Evolutionary conservation across 208 protist genomes (phyloP), one percentile per base, ranked within the genome.

Genomic region (Crithidia thermophila): DNA sequence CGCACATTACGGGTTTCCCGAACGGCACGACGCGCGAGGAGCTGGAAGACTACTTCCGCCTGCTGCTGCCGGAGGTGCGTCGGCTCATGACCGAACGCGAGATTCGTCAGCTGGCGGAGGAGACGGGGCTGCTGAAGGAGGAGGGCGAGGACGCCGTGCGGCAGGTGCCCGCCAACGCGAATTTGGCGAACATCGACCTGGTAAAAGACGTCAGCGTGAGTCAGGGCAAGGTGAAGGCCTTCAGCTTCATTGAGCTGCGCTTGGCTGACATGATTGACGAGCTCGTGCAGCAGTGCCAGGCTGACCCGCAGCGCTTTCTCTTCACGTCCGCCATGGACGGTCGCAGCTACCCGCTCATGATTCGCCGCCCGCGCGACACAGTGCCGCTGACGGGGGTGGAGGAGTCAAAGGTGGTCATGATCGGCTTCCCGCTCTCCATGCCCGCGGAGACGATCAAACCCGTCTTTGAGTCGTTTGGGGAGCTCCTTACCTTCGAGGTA

Each of bases 191-290:
- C 63, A 75, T 94, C 16, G 91, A 96, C 49, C 51, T 67, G 20
- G 57, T 96, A 11, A 61, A 64, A 34, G 80, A 88, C 46, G n/a
- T 96, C 30, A 67, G 56, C 18, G 47, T 94, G 28, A 86, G 78
- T 27, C 61, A 56, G 16, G 79, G 82, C 16, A 87, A 88, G 52
- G 70, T 72, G 7, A 90, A 88, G 45, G 67, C 80, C n/a, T 96
- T 92, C 77, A 87, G 77, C 25, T 96, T 96, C 67, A 79, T 96
- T 20, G 87, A 96, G 71, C 56, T 93, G 33, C 84, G 66, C n/a
- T 59, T 89, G 25, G 86, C 83, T 7, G 91, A 96, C 70, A 79
- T 96, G 52, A 75, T 94, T 33, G 87, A 88, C 31, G 88, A 92
- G 67, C 68, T 96, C 50, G 72, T 95, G 13, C 76, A 76, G n/a